phyloP scores from a whole-genome alignment of 2,329 filamentous ascomycete genomes.

The Colletotrichum sp. region DNA sequence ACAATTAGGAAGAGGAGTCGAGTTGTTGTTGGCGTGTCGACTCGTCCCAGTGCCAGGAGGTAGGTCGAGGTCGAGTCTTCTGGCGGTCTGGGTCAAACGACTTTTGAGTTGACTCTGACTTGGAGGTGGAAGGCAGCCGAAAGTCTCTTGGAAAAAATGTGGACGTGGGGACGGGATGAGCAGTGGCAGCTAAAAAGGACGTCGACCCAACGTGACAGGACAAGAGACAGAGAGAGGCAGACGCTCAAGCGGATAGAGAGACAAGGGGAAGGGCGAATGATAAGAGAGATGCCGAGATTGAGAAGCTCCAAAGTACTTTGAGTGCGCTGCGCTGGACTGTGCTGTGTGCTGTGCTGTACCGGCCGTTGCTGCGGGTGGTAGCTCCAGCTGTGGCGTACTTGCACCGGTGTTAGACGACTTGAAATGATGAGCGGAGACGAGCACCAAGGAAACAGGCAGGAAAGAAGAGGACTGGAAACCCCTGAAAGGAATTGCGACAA shows the following conservation, averaged over 20 bases:
- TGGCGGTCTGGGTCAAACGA: conserved; percentile 4
- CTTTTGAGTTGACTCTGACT: conserved; percentile 3
- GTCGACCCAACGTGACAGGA: conserved; percentile 21
- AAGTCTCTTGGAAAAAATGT: conserved; percentile 21
- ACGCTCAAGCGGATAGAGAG: conserved; percentile 20
- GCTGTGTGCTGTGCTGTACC: background rate
- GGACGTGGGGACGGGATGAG: conserved; percentile 19
- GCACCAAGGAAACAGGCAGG: conserved; percentile 24
- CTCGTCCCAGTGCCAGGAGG: background rate
- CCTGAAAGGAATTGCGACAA: conserved; percentile 22
- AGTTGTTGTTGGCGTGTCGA: background rate
- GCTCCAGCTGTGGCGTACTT: background rate
- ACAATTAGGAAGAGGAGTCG: background rate
- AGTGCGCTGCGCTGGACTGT: background rate
- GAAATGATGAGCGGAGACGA: conserved; percentile 19
- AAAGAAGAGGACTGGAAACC: conserved; percentile 23
- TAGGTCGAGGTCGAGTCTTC: conserved; percentile 6
- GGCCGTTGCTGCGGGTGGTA: background rate
- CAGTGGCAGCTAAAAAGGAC: conserved; percentile 18
- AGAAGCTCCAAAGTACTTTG: conserved; percentile 16
- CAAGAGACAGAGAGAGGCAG: background rate
- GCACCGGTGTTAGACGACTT: background rate
- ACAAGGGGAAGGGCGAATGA: conserved; percentile 21
- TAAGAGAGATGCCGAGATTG: conserved; percentile 18
- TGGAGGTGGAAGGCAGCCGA: conserved; percentile 8